A percentile compares a stretch with the other conserved stretches of the same genome.
phyloP scores from a whole-genome alignment of 2,329 filamentous ascomycete species.

The Remersonia thermophila region DNA sequence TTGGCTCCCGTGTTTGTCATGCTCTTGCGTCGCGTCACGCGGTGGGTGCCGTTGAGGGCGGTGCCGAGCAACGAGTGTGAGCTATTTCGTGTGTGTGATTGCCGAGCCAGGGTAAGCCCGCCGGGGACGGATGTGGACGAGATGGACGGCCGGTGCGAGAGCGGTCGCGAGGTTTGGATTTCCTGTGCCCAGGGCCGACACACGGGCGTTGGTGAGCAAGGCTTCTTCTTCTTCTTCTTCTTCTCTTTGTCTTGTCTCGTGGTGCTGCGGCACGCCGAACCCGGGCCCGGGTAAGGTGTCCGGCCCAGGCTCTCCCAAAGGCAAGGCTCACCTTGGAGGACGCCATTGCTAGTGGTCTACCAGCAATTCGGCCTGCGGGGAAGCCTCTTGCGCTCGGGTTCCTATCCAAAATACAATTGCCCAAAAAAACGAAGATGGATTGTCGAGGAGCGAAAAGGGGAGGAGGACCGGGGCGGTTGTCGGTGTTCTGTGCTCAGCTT shows the following conservation, averaged over 20 bases:
- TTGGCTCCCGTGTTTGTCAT: conserved; percentile 65
- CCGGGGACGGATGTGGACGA: conserved; percentile 46
- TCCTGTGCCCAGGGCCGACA: conserved; percentile 32
- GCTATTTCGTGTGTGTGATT: conserved; percentile 60
- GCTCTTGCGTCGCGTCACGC: conserved; percentile 87
- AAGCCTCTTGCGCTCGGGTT: conserved; percentile 9
- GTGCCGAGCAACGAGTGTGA: conserved; percentile 70
- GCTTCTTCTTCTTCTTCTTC: conserved; percentile 11
- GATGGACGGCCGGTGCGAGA: conserved; percentile 49
- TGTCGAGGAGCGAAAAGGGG: neutral
- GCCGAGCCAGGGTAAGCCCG: conserved; percentile 42
- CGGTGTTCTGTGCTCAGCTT: conserved; percentile 2
- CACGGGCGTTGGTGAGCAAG: conserved; percentile 23
- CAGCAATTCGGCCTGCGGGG: conserved; percentile 9
- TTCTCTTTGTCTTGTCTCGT: neutral
- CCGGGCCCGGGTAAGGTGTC: no score
- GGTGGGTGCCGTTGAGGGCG: conserved; percentile 67
- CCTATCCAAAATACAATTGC: conserved; percentile 12
- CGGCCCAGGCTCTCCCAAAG: neutral
- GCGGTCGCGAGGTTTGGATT: conserved; percentile 54
- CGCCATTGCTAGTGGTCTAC: conserved; percentile 20
- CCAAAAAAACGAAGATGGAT: conserved; percentile 5
- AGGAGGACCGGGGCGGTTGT: conserved; percentile 1
- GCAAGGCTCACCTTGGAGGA: conserved; percentile 20
- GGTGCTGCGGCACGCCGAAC: neutral